Percentiles rank a stretch among this genome's conserved stretches.
phyloP scores from a whole-genome alignment of 345 rosid species.

The Angophora floribunda region DNA sequence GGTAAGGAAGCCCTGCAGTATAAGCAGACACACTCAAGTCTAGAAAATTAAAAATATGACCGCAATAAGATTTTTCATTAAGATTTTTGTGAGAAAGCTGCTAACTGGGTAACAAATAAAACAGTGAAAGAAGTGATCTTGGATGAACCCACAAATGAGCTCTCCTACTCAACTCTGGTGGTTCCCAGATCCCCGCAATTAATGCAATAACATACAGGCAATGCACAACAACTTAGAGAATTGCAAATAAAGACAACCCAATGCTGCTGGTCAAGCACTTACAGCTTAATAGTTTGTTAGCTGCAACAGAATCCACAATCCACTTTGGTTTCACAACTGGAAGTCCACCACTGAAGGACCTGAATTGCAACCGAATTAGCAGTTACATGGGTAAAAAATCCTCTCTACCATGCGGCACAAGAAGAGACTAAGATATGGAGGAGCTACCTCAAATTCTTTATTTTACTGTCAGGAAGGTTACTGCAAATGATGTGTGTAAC shows the following conservation, averaged over 20 bases:
- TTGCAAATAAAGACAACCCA: not conserved
- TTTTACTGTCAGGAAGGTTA: constrained; percentile 82
- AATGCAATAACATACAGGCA: not conserved
- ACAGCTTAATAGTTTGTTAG: constrained; percentile 75
- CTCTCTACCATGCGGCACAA: not conserved
- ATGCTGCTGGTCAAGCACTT: constrained; percentile 18
- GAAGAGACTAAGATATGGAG: not conserved
- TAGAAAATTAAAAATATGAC: not conserved
- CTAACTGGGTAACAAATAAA: not conserved
- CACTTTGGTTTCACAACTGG: constrained; percentile 93
- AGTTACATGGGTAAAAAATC: not conserved
- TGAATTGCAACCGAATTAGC: constrained; percentile 12
- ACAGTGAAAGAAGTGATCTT: not conserved
- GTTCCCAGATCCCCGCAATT: not conserved
- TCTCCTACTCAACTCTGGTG: not conserved
- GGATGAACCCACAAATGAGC: not conserved
- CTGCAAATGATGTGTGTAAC: constrained; percentile 91
- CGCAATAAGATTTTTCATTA: not conserved
- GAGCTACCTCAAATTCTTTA: constrained; percentile 69
- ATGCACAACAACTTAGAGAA: not conserved
- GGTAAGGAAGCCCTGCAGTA: constrained; percentile 79
- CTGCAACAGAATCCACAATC: constrained; percentile 71
- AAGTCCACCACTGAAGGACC: constrained; percentile 86
- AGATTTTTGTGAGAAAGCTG: not conserved
- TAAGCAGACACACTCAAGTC: not conserved